Percentiles rank a stretch among this genome's conserved stretches.
phyloP scores from a whole-genome alignment of 2,329 filamentous ascomycete genomes.

The Cryoendolithus antarcticus region DNA sequence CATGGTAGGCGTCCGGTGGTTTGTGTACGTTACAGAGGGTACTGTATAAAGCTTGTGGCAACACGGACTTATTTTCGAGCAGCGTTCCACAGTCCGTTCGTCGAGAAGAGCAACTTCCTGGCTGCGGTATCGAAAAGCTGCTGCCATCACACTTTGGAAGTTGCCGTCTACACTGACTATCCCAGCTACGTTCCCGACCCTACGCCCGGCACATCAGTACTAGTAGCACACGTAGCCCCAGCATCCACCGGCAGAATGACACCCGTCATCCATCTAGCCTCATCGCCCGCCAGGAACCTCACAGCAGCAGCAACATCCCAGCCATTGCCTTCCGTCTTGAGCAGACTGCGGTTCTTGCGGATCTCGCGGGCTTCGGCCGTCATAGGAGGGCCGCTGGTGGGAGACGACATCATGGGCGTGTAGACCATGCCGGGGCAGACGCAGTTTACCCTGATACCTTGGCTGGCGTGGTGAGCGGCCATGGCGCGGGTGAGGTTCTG shows the following conservation, averaged over 20 bases:
- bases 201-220: constrained; percentile 25
- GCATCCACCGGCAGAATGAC: constrained; percentile 37
- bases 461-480: constrained; percentile 40
- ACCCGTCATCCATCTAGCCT: constrained; percentile 41
- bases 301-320: constrained; percentile 43
- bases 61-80: too few relatives aligned
- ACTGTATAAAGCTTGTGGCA: too few relatives aligned
- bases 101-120: too few relatives aligned
- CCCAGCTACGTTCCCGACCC: too few relatives aligned
- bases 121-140: too few relatives aligned
- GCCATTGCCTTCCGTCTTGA: constrained; percentile 42
- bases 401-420: constrained; percentile 29
- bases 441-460: constrained; percentile 43
- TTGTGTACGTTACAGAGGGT: too few relatives aligned
- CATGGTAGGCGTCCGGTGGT: too few relatives aligned
- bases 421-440: constrained; percentile 36
- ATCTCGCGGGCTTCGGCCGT: constrained; percentile 37
- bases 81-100: too few relatives aligned
- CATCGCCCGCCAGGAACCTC: constrained; percentile 39
- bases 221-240: constrained; percentile 32
- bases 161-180: too few relatives aligned
- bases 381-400: constrained; percentile 28
- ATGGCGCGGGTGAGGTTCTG: constrained; percentile 44
- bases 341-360: constrained; percentile 36
- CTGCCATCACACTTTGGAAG: too few relatives aligned